phyloP scores from a whole-genome alignment of 1,284 basidiomycete genomes.

The Meira nashicola region DNA sequence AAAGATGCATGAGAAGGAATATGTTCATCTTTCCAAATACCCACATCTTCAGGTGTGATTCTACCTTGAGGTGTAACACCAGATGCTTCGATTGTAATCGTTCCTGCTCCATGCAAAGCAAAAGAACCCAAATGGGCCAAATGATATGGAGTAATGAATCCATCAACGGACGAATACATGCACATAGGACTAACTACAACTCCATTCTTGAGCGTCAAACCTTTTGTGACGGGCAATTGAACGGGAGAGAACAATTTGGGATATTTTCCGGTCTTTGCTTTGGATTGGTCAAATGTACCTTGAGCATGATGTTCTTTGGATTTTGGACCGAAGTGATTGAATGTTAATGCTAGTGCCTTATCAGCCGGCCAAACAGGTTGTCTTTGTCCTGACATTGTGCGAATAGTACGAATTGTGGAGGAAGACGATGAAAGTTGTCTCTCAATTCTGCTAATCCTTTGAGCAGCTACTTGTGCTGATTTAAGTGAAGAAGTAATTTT shows the following conservation, averaged over 20 bases:
- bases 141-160: slow-evolving; percentile 45
- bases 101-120: slow-evolving; percentile 47
- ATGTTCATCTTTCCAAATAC: slow-evolving; percentile 72
- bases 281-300: slow-evolving; percentile 36
- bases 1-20: slow-evolving; percentile 65
- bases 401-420: background rate
- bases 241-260: slow-evolving; percentile 37
- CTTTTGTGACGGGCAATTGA: slow-evolving; percentile 23
- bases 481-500: background rate
- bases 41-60: slow-evolving; percentile 58
- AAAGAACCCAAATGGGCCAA: slow-evolving; percentile 46
- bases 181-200: slow-evolving; percentile 40
- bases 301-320: slow-evolving; percentile 25
- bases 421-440: background rate
- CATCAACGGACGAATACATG: slow-evolving; percentile 42
- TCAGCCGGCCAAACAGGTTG: slow-evolving; percentile 9
- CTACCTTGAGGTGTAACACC: slow-evolving; percentile 70
- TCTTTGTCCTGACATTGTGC: background rate
- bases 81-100: slow-evolving; percentile 44
- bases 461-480: background rate
- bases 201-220: slow-evolving; percentile 42
- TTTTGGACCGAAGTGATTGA: slow-evolving; percentile 12
- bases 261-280: slow-evolving; percentile 21
- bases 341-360: slow-evolving; percentile 11
- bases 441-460: slow-evolving; percentile 3